Conservation (phyloP, 2,329 filamentous ascomycete genomes). For the Arthrobotrys megalospora region DNA sequence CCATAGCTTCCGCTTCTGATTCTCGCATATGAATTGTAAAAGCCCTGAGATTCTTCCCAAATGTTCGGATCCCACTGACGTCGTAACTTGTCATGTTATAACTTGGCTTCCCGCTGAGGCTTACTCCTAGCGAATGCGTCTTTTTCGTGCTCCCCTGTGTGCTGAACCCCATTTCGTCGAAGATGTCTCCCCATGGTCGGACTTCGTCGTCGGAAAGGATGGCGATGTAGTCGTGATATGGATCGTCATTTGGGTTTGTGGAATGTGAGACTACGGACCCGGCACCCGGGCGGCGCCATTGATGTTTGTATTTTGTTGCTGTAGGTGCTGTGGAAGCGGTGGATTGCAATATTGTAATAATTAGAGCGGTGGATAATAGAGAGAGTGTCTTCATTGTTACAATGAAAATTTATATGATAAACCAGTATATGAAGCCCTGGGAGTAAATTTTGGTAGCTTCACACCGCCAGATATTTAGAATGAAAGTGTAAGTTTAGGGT, state of each 20-base stretch:
- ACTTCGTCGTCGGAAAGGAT: constrained; percentile 62
- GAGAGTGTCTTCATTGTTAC: constrained; percentile 8
- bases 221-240: constrained; percentile 59
- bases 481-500: not conserved
- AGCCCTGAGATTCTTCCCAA: constrained; percentile 54
- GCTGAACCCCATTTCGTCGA: constrained; percentile 60
- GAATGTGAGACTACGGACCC: not conserved
- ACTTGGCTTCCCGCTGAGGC: not conserved
- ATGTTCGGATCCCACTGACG: constrained; percentile 45
- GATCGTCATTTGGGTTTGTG: constrained; percentile 11
- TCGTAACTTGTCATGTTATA: constrained; percentile 48
- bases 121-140: constrained; percentile 64
- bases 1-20: constrained; percentile 22
- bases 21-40: constrained; percentile 62
- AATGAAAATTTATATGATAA: not conserved
- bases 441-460: not conserved
- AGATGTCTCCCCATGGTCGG: constrained; percentile 59
- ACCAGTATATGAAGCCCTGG: not conserved
- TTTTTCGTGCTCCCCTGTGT: constrained; percentile 4
- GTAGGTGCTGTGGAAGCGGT: constrained; percentile 4
- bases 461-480: not conserved
- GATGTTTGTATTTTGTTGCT: constrained; percentile 2
- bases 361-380: constrained; percentile 1
- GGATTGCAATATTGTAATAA: constrained; percentile 4
- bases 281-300: not conserved